These are phyloP conservation scores for Collybia mongolica DNA, from an alignment of 768 basidiomycete species.

Conservation along the genomic window DNA sequence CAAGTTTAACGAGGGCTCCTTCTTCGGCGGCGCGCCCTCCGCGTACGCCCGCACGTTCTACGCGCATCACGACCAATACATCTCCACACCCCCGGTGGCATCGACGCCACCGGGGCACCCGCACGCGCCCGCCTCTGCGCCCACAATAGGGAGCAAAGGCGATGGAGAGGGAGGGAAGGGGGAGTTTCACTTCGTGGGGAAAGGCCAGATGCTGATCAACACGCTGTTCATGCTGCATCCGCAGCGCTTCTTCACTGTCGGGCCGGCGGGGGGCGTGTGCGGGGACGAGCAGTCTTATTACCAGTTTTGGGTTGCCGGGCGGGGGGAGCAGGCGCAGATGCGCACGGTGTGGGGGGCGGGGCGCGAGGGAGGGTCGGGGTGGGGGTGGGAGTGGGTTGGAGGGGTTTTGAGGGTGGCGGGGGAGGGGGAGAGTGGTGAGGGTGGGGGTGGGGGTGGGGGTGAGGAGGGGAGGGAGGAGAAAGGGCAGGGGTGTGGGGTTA, in stretches of 20 bases:
- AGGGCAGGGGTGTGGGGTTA: conserved; percentile 6
- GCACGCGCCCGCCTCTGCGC: conserved; percentile 12
- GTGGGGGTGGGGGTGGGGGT: neutral
- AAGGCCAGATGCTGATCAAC: conserved; percentile 57
- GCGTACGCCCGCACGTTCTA: conserved; percentile 48
- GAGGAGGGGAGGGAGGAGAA: neutral
- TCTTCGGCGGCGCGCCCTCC: conserved; percentile 50
- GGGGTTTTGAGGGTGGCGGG: conserved; percentile 12
- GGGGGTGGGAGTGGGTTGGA: conserved; percentile 12
- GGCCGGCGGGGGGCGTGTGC: conserved; percentile 20
- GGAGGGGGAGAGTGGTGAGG: conserved; percentile 4
- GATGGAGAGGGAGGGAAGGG: neutral
- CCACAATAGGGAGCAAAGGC: too few relatives aligned
- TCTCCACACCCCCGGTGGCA: conserved; percentile 28
- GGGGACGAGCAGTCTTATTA: conserved; percentile 48
- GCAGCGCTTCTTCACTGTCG: conserved; percentile 40
- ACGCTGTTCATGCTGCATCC: conserved; percentile 44
- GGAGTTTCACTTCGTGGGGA: conserved; percentile 44
- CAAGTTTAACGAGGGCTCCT: conserved; percentile 59
- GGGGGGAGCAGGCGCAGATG: conserved; percentile 15
- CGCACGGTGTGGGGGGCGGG: conserved; percentile 17
- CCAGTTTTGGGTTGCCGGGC: conserved; percentile 44
- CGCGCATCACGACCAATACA: conserved; percentile 50
- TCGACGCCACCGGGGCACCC: conserved; percentile 30
- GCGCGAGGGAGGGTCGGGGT: conserved; percentile 6